A percentile compares a stretch with the other conserved stretches of the same genome.
These are phyloP conservation scores for Pleurotus pulmonarius DNA, from an alignment of 768 basidiomycete species.

Conservation along the genomic window DNA sequence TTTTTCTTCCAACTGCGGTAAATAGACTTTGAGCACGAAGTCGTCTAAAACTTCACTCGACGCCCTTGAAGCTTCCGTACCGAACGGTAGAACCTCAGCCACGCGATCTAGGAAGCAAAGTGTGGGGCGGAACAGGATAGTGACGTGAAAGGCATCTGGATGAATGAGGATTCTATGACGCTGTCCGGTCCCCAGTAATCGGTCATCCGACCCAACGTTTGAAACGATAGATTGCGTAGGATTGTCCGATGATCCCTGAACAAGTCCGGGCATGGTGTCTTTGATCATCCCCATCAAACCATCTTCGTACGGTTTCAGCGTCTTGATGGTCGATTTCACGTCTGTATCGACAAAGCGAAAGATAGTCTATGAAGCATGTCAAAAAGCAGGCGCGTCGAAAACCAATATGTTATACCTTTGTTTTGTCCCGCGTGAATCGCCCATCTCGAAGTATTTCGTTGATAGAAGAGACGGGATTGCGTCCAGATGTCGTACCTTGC, in stretches of 20 bases:
- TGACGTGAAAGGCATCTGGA: slow-evolving; percentile 93
- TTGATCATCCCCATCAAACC: slow-evolving; percentile 78
- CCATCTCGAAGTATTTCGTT: slow-evolving; percentile 91
- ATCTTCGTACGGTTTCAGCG: slow-evolving; percentile 77
- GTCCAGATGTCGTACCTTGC: slow-evolving; percentile 68
- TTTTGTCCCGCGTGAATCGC: slow-evolving; percentile 70
- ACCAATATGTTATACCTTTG: slow-evolving; percentile 50
- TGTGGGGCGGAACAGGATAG: slow-evolving; percentile 91
- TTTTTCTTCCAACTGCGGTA: slow-evolving; percentile 94
- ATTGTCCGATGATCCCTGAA: slow-evolving; percentile 63
- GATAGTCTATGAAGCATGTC: slow-evolving; percentile 48
- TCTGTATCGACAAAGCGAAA: slow-evolving; percentile 95
- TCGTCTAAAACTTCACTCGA: slow-evolving; percentile 81
- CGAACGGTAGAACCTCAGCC: slow-evolving; percentile 68
- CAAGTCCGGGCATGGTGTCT: slow-evolving; percentile 92
- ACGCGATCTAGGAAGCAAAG: slow-evolving; percentile 78
- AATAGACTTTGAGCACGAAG: slow-evolving; percentile 88
- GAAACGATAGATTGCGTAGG: slow-evolving; percentile 59
- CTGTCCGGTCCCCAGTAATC: slow-evolving; percentile 65
- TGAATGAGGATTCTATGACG: slow-evolving; percentile 84
- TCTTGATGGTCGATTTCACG: slow-evolving; percentile 60
- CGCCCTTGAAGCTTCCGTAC: slow-evolving; percentile 58
- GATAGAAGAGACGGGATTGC: slow-evolving; percentile 89
- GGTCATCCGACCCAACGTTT: slow-evolving; percentile 68
- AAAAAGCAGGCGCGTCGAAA: background rate